Evolutionary conservation across 2,329 filamentous ascomycete genomes (phyloP).

Genomic region (Gaeumannomyces tritici): DNA sequence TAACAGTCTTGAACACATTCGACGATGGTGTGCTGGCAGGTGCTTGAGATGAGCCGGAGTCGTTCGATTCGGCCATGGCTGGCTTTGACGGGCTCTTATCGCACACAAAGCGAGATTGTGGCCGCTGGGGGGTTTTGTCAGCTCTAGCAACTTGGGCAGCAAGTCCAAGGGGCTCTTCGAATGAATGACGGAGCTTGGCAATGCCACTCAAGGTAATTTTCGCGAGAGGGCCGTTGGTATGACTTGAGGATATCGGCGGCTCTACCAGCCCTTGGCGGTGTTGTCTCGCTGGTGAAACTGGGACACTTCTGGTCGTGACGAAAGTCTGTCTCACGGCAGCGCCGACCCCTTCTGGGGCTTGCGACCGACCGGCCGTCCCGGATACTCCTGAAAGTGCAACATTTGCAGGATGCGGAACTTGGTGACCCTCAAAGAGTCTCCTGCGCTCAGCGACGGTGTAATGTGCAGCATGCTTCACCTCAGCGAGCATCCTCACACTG

Average conservation of each 20-base stretch:
- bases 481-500: not conserved
- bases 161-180: not conserved
- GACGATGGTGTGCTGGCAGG: too few relatives aligned
- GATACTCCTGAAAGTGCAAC: not conserved
- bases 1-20: not conserved
- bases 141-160: not conserved
- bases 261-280: not conserved
- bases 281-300: not conserved
- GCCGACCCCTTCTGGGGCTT: not conserved
- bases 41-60: too few relatives aligned
- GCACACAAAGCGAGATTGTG: not conserved
- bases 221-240: not conserved
- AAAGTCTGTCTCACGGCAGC: not conserved
- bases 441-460: conserved; percentile 1
- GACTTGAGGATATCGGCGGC: not conserved
- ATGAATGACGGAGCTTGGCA: not conserved
- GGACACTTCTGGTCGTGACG: not conserved
- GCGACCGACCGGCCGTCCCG: not conserved
- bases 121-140: not conserved
- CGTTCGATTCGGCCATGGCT: not conserved
- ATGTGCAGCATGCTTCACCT: not conserved
- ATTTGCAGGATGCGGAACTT: not conserved
- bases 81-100: too few relatives aligned
- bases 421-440: conserved; percentile 1
- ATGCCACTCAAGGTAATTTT: not conserved